These are phyloP conservation scores for Buxus sempervirens DNA, from an alignment of 164 flowering plant species.

Conservation along the genomic window DNA sequence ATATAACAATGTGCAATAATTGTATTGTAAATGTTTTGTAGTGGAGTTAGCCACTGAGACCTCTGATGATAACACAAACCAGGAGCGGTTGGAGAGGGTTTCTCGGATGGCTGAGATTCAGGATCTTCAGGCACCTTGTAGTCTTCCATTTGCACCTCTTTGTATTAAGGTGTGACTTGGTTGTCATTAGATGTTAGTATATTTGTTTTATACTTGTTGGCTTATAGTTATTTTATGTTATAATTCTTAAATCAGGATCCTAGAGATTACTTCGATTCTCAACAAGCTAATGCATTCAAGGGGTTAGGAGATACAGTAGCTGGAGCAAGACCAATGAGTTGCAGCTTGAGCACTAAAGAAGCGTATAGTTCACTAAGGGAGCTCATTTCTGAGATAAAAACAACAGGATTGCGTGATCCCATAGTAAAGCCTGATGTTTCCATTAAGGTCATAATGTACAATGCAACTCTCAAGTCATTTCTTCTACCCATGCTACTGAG, in stretches of 20 bases:
- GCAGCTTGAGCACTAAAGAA: conserved; percentile 49
- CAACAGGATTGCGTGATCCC: conserved; percentile 61
- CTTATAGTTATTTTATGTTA: not conserved
- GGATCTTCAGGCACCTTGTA: conserved; percentile 78
- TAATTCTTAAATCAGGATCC: conserved; percentile 66
- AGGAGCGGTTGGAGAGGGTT: conserved; percentile 45
- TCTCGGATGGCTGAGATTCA: conserved; percentile 73
- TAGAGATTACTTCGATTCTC: conserved; percentile 94
- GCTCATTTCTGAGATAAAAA: conserved; percentile 47
- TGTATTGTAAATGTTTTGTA: conserved; percentile 21
- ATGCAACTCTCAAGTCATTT: not conserved
- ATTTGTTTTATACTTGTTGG: not conserved
- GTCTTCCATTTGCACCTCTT: conserved; percentile 78
- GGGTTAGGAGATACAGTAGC: conserved; percentile 47
- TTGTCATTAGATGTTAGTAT: conserved; percentile 7
- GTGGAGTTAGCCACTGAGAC: conserved; percentile 52
- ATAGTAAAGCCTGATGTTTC: conserved; percentile 66
- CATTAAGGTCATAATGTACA: conserved; percentile 46
- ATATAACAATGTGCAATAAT: not conserved
- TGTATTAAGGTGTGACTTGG: conserved; percentile 65
- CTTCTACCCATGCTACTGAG: not conserved
- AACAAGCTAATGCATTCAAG: conserved; percentile 83
- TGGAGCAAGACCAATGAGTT: conserved; percentile 38
- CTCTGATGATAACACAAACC: conserved; percentile 38
- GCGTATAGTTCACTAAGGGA: conserved; percentile 66